A percentile compares a stretch with the other conserved stretches of the same genome.
phyloP scores from a whole-genome alignment of 2,329 filamentous ascomycete genomes.

The Sclerotinia nivalis region DNA sequence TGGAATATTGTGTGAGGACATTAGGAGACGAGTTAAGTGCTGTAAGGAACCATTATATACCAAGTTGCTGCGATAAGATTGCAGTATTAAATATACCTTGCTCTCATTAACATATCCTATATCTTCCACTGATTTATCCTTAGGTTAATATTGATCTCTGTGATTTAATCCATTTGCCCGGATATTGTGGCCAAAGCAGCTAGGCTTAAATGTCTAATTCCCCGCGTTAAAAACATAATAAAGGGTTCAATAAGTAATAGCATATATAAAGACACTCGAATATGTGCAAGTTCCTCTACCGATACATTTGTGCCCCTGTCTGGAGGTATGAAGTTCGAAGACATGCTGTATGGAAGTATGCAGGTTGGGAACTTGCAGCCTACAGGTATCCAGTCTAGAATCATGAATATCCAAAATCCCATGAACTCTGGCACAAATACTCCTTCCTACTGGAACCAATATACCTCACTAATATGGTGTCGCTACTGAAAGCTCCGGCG shows the following conservation, averaged over 20 bases:
- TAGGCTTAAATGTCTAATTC: background rate
- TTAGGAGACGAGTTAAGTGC: background rate
- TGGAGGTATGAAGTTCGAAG: background rate
- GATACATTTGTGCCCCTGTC: background rate
- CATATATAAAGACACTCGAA: background rate
- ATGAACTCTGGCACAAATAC: background rate
- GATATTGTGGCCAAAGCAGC: accelerated
- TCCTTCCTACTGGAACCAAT: background rate
- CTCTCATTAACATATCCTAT: too few relatives aligned
- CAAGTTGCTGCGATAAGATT: too few relatives aligned
- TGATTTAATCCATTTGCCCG: background rate
- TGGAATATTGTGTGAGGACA: background rate
- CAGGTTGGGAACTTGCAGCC: background rate
- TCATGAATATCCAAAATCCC: background rate
- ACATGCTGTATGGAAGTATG: too few relatives aligned
- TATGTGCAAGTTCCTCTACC: background rate
- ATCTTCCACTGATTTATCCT: background rate
- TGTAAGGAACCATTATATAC: background rate
- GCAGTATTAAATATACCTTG: background rate
- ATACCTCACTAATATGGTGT: background rate
- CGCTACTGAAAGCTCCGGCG: background rate
- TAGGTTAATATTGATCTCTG: background rate
- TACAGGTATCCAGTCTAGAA: background rate
- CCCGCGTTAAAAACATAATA: background rate
- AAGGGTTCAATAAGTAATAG: background rate